Evolutionary conservation across 768 basidiomycete genomes (phyloP), one percentile per base, ranked within the genome.

Genomic region (Sarcodon sp.): DNA sequence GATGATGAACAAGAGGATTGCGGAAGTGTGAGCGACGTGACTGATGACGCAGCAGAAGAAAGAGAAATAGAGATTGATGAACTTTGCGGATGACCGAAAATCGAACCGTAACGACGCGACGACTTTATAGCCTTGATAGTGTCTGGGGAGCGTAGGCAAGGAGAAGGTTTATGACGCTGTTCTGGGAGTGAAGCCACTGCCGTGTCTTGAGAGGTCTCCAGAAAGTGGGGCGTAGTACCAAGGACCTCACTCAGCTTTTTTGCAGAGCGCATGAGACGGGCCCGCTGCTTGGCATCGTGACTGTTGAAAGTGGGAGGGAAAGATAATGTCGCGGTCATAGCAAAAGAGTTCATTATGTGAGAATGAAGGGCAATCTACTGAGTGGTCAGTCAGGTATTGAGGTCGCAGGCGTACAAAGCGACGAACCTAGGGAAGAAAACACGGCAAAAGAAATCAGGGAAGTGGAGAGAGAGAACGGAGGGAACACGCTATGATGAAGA

Each of bases 231-330:
- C 12, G 77, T 73, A 15, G 69, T 65, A 10, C 80, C 80, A 9
- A 83, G 63, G 9, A 83, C 60, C 41, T 75, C 71, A 16, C 72
- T 71, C 16, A 83, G 69, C 63, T 81, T 83, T 54, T 70, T 74
- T 16, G 77, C 72, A 21, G 73, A 71, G 31, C 77, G 75, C 32
- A 78, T 55, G 18, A 83, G 69, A 47, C 75, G 75, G 7, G 67
- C 58, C n/a, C 79, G 73, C 58, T 80, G 74, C 18, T 67, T 55
- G 1, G 68, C 52, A 6, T 74, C 71, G 45, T 79, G 59, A 13
- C 67, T 61, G 59, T 83, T 82, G 12, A 66, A 72, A 18, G 80
- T 83, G 0, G 78, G 77, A 3, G 80, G 79, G 21, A 27, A 27
- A 27, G 21, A 27, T 27, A 27, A 2, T 27, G 21, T 27, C 21